Base-by-base conservation (phyloP, 306 rosid genomes). In the Ochetophila trinervis region DNA sequence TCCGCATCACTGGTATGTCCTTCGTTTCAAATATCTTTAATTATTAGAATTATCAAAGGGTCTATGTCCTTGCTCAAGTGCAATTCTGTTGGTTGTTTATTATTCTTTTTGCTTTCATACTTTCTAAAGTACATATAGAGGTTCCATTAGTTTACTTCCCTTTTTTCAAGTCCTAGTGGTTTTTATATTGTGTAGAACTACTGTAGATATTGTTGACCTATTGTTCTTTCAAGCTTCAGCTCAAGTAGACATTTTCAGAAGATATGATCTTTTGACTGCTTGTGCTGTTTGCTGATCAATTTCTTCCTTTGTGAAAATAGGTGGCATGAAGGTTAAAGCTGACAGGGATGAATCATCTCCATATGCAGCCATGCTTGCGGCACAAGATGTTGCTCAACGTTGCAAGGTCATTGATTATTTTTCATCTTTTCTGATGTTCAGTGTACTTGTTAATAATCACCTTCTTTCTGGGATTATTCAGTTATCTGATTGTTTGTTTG, bases 311-410 rank as follows among this genome's bases (percentile, higher is more conserved):
- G 20, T 4, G 0, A 0, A 48, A 27, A 36, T 59, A 91, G 96
- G 96, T 72, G 97, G 97, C 15, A 91, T 91, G 97, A 91, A 91
- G 87, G 96, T 88, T 60, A 91, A 91, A 40, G 97, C 95, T 18
- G 96, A 88, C 64, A 79, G 96, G 66, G 97, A 91, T 65, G 97
- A 91, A 61, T 91, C 97, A 7, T 88, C 96, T 4, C 97, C 97
- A 0, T 91, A 91, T 66, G 97, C 95, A 11, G 96, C 97, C 49
- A 88, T 91, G 97, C 91, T 91, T 85, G 96, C 96, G 1, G 96
- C 97, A 0, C 97, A 87, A 27, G 97, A 91, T 77, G 96, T 91
- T 73, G 79, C 96, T 63, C 69, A 83, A 16, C 77, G 95, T 60
- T 87, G 95, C 92, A 91, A 88, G 95, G 95, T 91, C 17, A 10